Percentiles rank a stretch among this genome's conserved stretches.
These are phyloP conservation scores for Acacia confusa DNA, from an alignment of 306 rosid genomes.

Conservation along the genomic window DNA sequence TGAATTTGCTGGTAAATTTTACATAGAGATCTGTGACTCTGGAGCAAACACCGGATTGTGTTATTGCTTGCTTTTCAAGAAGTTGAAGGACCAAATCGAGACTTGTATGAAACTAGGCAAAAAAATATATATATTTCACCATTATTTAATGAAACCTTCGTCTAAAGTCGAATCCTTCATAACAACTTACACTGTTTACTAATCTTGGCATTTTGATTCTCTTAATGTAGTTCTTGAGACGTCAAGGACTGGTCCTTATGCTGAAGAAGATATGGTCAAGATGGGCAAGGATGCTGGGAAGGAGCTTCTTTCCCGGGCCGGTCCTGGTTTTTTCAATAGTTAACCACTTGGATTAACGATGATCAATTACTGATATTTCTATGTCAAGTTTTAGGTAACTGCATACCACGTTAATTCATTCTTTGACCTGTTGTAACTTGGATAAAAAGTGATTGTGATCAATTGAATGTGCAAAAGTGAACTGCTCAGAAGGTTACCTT, in stretches of 20 bases:
- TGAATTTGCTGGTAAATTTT: neutral
- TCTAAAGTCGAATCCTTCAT: constrained; percentile 8
- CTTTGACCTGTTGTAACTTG: constrained; percentile 33
- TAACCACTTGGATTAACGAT: constrained; percentile 17
- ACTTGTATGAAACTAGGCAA: neutral
- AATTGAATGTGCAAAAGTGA: constrained; percentile 23
- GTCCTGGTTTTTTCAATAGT: constrained; percentile 73
- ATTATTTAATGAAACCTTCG: neutral
- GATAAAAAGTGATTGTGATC: neutral
- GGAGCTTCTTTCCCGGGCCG: constrained; percentile 84
- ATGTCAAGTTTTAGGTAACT: constrained; percentile 11
- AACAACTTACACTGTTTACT: neutral
- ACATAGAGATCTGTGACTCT: neutral
- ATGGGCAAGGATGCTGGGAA: constrained; percentile 88
- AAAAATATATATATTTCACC: neutral
- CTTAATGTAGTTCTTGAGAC: constrained; percentile 71
- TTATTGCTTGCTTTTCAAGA: neutral
- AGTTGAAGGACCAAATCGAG: neutral
- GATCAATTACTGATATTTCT: constrained; percentile 18
- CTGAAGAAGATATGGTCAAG: constrained; percentile 65
- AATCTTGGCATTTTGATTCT: neutral
- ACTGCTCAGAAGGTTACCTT: neutral
- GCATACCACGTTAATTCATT: constrained; percentile 26
- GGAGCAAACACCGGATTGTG: neutral
- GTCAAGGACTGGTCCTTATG: constrained; percentile 66